A percentile compares a stretch with the other conserved stretches of the same genome.
phyloP scores from a whole-genome alignment of 805 yeast genomes.

The Metschnikowia reukaufii region DNA sequence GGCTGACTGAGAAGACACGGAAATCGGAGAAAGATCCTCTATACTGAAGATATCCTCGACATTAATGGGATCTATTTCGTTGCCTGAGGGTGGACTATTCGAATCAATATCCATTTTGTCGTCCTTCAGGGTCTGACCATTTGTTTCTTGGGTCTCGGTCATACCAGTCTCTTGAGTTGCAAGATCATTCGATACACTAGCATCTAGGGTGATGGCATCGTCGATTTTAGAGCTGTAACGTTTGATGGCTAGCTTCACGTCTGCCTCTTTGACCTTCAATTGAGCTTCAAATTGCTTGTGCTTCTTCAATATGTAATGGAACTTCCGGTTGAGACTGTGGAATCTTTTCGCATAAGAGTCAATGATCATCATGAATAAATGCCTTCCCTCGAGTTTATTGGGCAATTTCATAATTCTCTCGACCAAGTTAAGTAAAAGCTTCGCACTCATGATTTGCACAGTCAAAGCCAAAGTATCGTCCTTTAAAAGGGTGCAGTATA shows the following conservation, averaged over 20 bases:
- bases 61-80: conserved; percentile 23
- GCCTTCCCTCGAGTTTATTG: conserved; percentile 78
- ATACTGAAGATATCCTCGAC: conserved; percentile 32
- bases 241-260: conserved; percentile 41
- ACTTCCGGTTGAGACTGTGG: conserved; percentile 69
- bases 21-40: conserved; percentile 54
- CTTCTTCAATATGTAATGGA: conserved; percentile 60
- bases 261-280: conserved; percentile 40
- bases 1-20: conserved; percentile 44
- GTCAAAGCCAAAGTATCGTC: conserved; percentile 82
- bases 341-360: conserved; percentile 87
- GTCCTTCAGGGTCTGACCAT: conserved; percentile 19
- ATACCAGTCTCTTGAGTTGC: neutral
- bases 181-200: neutral
- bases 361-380: conserved; percentile 79
- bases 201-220: neutral
- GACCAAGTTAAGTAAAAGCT: conserved; percentile 78
- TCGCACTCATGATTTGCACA: conserved; percentile 96
- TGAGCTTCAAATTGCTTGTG: conserved; percentile 54
- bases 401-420: conserved; percentile 84
- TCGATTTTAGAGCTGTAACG: conserved; percentile 33
- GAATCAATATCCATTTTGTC: conserved; percentile 16
- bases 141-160: neutral
- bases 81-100: conserved; percentile 15
- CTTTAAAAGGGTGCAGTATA: conserved; percentile 76